Evolutionary conservation across 805 yeast genomes (phyloP).

Genomic region (Yamadazyma laniorum): DNA sequence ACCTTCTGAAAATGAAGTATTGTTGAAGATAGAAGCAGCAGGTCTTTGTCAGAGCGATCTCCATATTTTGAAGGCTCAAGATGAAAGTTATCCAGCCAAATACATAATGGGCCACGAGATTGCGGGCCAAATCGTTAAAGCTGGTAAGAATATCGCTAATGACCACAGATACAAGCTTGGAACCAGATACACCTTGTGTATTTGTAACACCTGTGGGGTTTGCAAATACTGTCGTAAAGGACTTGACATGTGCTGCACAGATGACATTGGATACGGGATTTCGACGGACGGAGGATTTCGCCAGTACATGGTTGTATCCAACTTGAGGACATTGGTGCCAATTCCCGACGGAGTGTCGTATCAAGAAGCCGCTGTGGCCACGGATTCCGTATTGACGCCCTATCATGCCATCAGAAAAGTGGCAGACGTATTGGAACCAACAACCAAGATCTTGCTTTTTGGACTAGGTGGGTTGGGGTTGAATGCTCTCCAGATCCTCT

Average conservation of each 20-base stretch:
- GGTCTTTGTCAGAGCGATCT: constrained; percentile 46
- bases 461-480: constrained; percentile 45
- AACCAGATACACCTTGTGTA: constrained; percentile 28
- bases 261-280: constrained; percentile 32
- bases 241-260: constrained; percentile 29
- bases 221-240: constrained; percentile 37
- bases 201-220: constrained; percentile 32
- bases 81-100: constrained; percentile 21
- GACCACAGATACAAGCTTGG: constrained; percentile 28
- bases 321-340: constrained; percentile 33
- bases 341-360: constrained; percentile 40
- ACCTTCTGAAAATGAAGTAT: constrained; percentile 29
- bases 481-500: constrained; percentile 42
- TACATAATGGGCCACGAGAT: constrained; percentile 48
- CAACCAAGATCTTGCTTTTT: constrained; percentile 35
- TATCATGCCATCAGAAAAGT: constrained; percentile 41
- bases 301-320: constrained; percentile 35
- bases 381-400: constrained; percentile 44
- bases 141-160: constrained; percentile 25
- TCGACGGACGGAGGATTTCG: constrained; percentile 43
- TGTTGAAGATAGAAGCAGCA: constrained; percentile 41
- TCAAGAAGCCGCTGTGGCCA: constrained; percentile 40
- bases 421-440: constrained; percentile 24
- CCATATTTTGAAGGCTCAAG: constrained; percentile 29
- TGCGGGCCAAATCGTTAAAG: constrained; percentile 35